Evolutionary conservation across 2,329 filamentous ascomycete genomes (phyloP).

Genomic region (Sporothrix inflata): DNA sequence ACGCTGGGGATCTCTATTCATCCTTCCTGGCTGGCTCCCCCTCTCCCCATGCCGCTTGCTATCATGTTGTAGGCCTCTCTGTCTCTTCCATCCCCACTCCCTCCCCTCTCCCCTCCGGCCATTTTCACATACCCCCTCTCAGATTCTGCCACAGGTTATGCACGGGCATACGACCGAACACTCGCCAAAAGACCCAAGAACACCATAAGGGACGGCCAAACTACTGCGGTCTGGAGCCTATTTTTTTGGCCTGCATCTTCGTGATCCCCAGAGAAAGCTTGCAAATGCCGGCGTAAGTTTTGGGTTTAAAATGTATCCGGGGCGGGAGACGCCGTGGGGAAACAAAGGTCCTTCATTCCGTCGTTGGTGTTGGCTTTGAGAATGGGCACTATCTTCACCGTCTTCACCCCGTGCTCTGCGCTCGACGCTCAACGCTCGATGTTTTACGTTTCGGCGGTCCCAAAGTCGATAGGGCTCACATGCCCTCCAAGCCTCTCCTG

Average conservation of each 20-base stretch:
- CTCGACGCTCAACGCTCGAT: background rate
- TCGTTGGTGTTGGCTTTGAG: conserved; percentile 15
- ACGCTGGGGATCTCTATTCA: conserved; percentile 1
- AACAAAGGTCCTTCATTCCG: conserved; percentile 30
- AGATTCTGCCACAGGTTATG: conserved; percentile 10
- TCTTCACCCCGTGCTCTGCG: background rate
- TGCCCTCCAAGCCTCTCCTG: background rate
- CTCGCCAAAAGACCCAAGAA: background rate
- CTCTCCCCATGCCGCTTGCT: background rate
- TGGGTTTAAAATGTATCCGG: conserved; percentile 26
- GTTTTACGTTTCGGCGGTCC: background rate
- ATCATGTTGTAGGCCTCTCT: background rate
- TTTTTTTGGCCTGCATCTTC: background rate
- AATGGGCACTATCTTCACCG: background rate
- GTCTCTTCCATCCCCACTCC: background rate
- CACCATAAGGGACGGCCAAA: background rate
- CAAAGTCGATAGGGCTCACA: background rate
- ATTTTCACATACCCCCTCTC: background rate
- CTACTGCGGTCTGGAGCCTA: background rate
- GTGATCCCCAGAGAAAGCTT: conserved; percentile 2
- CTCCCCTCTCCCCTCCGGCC: background rate
- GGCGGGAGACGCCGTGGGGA: conserved; percentile 29
- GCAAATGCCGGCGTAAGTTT: conserved; percentile 27
- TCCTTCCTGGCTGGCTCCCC: background rate
- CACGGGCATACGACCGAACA: background rate